Conservation (phyloP, 1,284 basidiomycete genomes). For the Ganoderma resinaceum region DNA sequence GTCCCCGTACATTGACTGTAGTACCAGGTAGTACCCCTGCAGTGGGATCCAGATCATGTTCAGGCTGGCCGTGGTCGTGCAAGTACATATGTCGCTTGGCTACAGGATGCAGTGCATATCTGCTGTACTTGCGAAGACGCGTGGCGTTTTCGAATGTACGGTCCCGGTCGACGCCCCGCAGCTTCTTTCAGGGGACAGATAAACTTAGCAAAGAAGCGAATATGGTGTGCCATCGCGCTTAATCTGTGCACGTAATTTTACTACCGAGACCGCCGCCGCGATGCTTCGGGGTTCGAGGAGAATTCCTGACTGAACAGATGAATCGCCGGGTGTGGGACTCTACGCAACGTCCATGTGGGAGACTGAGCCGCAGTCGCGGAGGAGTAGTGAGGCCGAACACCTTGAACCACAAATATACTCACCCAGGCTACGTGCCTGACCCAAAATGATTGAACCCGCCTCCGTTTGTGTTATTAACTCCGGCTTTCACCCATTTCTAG, state of each 20-base stretch:
- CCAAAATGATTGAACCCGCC: background rate
- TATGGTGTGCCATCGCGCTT: background rate
- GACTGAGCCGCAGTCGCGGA: background rate
- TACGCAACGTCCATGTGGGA: background rate
- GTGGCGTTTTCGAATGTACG: background rate
- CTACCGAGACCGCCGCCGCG: background rate
- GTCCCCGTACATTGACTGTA: background rate
- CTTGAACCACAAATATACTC: too few relatives aligned
- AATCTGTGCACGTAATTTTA: background rate
- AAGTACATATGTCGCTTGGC: too few relatives aligned
- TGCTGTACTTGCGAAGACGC: background rate
- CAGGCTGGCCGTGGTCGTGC: background rate
- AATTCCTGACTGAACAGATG: background rate
- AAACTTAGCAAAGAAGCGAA: background rate
- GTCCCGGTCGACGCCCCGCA: background rate
- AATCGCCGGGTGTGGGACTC: background rate
- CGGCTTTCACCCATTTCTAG: background rate
- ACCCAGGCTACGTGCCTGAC: background rate
- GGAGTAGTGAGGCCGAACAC: background rate
- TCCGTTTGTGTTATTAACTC: background rate
- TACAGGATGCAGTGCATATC: too few relatives aligned
- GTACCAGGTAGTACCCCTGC: too few relatives aligned
- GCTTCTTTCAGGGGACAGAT: background rate
- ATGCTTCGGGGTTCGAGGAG: background rate
- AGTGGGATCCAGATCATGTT: background rate